These are phyloP conservation scores for Boletus subparvulus DNA, from an alignment of 768 basidiomycete species.

Conservation along the genomic window DNA sequence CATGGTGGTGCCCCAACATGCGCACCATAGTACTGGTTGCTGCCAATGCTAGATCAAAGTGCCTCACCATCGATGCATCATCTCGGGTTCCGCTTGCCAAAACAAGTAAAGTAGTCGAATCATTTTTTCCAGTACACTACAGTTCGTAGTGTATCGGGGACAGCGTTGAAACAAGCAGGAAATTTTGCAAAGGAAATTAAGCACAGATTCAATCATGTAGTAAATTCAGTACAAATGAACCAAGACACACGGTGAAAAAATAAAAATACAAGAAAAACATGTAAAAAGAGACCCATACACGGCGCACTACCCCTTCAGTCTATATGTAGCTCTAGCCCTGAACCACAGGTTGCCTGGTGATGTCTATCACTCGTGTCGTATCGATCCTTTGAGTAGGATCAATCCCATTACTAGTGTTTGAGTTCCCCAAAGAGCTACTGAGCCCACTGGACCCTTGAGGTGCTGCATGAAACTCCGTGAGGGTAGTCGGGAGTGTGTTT, in stretches of 20 bases:
- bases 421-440: neutral
- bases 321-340: too few species aligned
- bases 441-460: neutral
- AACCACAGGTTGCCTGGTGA: neutral
- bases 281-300: neutral
- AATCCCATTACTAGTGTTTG: neutral
- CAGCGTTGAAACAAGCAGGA: neutral
- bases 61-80: neutral
- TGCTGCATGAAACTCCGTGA: constrained; percentile 10
- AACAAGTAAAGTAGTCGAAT: neutral
- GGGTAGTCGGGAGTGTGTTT: neutral
- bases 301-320: neutral
- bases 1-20: neutral
- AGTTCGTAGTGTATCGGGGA: neutral
- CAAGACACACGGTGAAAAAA: neutral
- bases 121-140: neutral
- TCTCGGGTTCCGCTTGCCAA: neutral
- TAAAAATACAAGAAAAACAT: neutral
- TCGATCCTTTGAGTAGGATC: neutral
- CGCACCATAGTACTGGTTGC: too few species aligned
- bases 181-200: neutral
- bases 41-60: neutral
- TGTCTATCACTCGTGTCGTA: neutral
- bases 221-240: neutral
- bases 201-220: neutral